Conservation (phyloP, 2,329 filamentous ascomycete genomes). For the Fusarium albosuccineum region DNA sequence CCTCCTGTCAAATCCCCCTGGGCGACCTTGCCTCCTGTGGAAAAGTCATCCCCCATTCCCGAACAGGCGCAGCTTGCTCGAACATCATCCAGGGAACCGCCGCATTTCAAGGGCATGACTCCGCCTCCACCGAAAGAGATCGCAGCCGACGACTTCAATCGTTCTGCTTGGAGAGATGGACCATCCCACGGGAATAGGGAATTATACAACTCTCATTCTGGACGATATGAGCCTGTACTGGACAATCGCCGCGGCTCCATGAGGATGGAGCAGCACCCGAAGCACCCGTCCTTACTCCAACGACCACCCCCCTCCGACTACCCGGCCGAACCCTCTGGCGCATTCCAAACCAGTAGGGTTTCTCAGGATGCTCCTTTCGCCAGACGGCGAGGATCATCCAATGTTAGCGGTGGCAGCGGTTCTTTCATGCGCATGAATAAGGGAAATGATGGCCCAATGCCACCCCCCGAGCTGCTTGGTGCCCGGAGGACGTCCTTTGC, state of each 20-base stretch:
- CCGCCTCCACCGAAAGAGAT: conserved; percentile 78
- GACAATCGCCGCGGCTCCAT: conserved; percentile 77
- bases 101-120: conserved; percentile 66
- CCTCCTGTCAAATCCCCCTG: conserved; percentile 89
- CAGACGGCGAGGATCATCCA: conserved; percentile 88
- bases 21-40: conserved; percentile 87
- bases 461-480: conserved; percentile 59
- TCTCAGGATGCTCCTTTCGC: conserved; percentile 76
- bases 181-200: conserved; percentile 75
- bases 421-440: conserved; percentile 69
- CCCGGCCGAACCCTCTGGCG: conserved; percentile 85
- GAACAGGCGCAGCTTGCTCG: conserved; percentile 65
- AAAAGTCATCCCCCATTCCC: conserved; percentile 79
- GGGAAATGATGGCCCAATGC: conserved; percentile 57
- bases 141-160: conserved; percentile 92
- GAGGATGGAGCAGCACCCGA: conserved; percentile 74
- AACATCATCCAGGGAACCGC: conserved; percentile 67
- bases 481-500: conserved; percentile 63
- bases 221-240: conserved; percentile 88
- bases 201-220: conserved; percentile 94
- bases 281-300: conserved; percentile 84
- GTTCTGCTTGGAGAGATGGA: conserved; percentile 83
- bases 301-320: conserved; percentile 74
- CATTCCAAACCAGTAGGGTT: conserved; percentile 84
- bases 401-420: conserved; percentile 88